Conservation (phyloP, 768 basidiomycete genomes). For the Chalciporus piperatus region DNA sequence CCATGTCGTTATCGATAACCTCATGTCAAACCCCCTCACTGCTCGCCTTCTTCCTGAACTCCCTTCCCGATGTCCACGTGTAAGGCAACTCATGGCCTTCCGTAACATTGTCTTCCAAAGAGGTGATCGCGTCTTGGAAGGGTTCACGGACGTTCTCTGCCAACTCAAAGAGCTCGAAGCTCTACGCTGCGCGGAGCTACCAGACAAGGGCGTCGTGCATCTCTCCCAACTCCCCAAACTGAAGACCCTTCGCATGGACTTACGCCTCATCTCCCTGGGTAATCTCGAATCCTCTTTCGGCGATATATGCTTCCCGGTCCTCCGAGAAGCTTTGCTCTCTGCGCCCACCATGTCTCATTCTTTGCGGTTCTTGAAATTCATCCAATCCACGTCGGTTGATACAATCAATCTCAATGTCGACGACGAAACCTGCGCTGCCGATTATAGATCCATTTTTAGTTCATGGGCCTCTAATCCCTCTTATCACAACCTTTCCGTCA, state of each 20-base stretch:
- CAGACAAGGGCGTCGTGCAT: conserved; percentile 22
- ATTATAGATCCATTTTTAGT: conserved; percentile 22
- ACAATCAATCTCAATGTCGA: conserved; percentile 33
- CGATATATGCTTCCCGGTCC: conserved; percentile 16
- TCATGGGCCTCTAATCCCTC: conserved; percentile 21
- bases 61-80: conserved; percentile 21
- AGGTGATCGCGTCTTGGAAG: conserved; percentile 23
- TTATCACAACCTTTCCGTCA: conserved; percentile 23
- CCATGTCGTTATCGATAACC: conserved; percentile 28
- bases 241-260: conserved; percentile 24
- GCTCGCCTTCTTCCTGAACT: conserved; percentile 16
- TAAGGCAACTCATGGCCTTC: conserved; percentile 29
- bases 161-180: conserved; percentile 21
- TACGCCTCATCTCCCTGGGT: conserved; percentile 24
- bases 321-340: conserved; percentile 23
- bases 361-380: conserved; percentile 25
- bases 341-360: conserved; percentile 21
- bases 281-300: conserved; percentile 15
- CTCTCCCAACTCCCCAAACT: conserved; percentile 21
- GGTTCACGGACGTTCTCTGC: conserved; percentile 23
- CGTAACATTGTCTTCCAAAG: conserved; percentile 27
- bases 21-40: conserved; percentile 26
- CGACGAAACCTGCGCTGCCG: conserved; percentile 28
- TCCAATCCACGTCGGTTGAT: conserved; percentile 26
- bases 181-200: conserved; percentile 26